Percentiles rank a stretch among this genome's conserved stretches.
Conservation (phyloP, 148 eudicot genomes). For the Cornus suecica region DNA sequence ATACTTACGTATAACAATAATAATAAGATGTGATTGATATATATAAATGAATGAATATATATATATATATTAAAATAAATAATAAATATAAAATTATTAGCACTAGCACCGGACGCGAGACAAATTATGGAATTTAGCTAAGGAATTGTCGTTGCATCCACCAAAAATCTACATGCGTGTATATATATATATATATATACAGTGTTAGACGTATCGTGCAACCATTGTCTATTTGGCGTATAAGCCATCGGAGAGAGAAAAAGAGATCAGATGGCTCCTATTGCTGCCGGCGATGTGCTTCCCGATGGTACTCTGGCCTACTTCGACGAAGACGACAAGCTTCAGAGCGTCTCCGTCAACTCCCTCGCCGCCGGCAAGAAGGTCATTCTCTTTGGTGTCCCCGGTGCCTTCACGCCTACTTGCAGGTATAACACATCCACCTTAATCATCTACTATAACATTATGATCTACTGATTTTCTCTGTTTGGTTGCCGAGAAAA, state of each 20-base stretch:
- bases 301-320: constrained; percentile 61
- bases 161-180: no score
- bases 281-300: constrained; percentile 44
- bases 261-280: constrained; percentile 51
- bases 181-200: no score
- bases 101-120: no score
- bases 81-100: no score
- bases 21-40: no score
- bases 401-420: constrained; percentile 91
- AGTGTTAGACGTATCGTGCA: no score
- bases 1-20: no score
- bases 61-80: no score
- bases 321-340: constrained; percentile 52
- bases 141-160: no score
- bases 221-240: not conserved
- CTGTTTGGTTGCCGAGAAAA: constrained; percentile 2
- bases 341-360: constrained; percentile 42
- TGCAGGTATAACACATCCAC: constrained; percentile 54
- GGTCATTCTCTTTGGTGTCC: constrained; percentile 60
- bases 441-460: not conserved
- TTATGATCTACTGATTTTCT: not conserved
- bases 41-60: no score
- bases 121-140: no score
- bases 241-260: not conserved
- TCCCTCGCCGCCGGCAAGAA: constrained; percentile 71